phyloP scores from a whole-genome alignment of 2,329 filamentous ascomycete genomes.

The Botryotinia narcissicola region DNA sequence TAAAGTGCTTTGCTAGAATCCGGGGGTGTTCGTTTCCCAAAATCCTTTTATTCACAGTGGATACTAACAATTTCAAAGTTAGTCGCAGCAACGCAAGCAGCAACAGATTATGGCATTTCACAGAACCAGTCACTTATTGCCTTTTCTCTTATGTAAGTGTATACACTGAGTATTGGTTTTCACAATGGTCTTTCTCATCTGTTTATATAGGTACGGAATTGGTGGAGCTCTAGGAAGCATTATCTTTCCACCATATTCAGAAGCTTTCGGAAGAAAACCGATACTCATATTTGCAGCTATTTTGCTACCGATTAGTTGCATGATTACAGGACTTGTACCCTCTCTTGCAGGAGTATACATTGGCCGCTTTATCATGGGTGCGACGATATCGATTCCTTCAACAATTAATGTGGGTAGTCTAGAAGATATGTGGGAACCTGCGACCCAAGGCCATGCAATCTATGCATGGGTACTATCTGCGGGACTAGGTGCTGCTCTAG shows the following conservation, averaged over 20 bases:
- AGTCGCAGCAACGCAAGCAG: neutral
- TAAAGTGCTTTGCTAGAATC: slow-evolving; percentile 9
- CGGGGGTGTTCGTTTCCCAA: neutral
- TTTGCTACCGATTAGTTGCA: slow-evolving; percentile 39
- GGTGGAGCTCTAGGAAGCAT: slow-evolving; percentile 43
- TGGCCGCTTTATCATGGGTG: slow-evolving; percentile 45
- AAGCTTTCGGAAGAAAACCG: slow-evolving; percentile 40
- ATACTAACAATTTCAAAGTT: slow-evolving; percentile 3
- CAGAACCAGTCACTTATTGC: slow-evolving; percentile 13
- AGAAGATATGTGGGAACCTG: slow-evolving; percentile 49
- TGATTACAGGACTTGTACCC: slow-evolving; percentile 42
- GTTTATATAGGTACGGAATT: slow-evolving; percentile 22
- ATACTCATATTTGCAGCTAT: slow-evolving; percentile 40
- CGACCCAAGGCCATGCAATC: slow-evolving; percentile 47
- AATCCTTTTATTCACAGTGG: neutral
- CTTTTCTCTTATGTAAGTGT: slow-evolving; percentile 11
- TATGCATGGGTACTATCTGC: slow-evolving; percentile 46
- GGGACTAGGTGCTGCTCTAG: slow-evolving; percentile 42
- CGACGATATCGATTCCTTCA: slow-evolving; percentile 48
- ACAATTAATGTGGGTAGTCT: slow-evolving; percentile 48
- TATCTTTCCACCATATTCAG: slow-evolving; percentile 42
- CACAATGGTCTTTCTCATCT: neutral
- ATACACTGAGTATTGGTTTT: neutral
- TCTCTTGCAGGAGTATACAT: slow-evolving; percentile 41
- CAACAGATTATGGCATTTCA: slow-evolving; percentile 12